A percentile compares a stretch with the other conserved stretches of the same genome.
Conservation (phyloP, 768 basidiomycete genomes). For the Macrolepiota albuminosa region DNA sequence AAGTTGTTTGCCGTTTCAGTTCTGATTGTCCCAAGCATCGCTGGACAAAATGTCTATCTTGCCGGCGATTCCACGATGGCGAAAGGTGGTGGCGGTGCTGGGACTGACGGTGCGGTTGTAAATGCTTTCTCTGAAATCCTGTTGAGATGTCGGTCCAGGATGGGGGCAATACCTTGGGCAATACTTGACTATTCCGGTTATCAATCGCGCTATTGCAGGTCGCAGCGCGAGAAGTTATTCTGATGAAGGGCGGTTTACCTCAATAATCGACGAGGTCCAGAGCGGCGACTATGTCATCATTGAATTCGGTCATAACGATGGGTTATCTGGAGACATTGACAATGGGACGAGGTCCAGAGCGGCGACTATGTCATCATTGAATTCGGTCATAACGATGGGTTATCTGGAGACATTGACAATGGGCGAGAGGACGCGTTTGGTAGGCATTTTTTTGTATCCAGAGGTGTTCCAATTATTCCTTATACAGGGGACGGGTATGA, state of each 20-base stretch:
- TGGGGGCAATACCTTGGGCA: conserved; percentile 42
- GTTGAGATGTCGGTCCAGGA: conserved; percentile 20
- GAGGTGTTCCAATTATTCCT: background rate
- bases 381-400: conserved; percentile 47
- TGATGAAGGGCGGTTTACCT: conserved; percentile 42
- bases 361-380: conserved; percentile 42
- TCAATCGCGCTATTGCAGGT: conserved; percentile 43
- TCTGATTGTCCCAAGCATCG: conserved; percentile 11
- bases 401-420: conserved; percentile 29
- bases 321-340: conserved; percentile 21
- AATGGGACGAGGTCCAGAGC: conserved; percentile 31
- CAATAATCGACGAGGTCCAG: conserved; percentile 34
- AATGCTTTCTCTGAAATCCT: background rate
- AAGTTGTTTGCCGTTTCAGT: conserved; percentile 2
- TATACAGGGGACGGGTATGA: background rate
- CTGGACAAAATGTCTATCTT: conserved; percentile 35
- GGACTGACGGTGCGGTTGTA: conserved; percentile 26
- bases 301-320: conserved; percentile 48
- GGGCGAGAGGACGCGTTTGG: conserved; percentile 38
- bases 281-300: conserved; percentile 39
- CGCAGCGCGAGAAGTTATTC: conserved; percentile 43
- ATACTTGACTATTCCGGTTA: conserved; percentile 37
- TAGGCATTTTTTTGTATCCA: background rate
- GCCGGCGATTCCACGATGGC: conserved; percentile 46
- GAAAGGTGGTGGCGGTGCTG: conserved; percentile 30